These are phyloP conservation scores for Ambrosiella xylebori DNA, from an alignment of 2,329 filamentous ascomycete species.

Conservation along the genomic window DNA sequence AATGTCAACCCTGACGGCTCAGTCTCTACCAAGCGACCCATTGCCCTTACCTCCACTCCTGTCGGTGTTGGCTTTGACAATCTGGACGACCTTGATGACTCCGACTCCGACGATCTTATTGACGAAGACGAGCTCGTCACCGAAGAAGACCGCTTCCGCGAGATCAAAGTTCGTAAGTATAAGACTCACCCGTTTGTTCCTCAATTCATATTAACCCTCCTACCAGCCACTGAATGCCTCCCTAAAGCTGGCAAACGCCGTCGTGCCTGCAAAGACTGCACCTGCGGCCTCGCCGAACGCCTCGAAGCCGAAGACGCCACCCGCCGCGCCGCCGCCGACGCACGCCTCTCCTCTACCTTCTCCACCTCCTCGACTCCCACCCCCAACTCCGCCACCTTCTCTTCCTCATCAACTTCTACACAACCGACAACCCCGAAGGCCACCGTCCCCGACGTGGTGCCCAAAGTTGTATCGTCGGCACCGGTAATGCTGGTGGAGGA, in stretches of 20 bases:
- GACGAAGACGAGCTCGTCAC: slow-evolving; percentile 79
- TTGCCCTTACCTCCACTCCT: slow-evolving; percentile 21
- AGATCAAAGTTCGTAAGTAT: slow-evolving; percentile 62
- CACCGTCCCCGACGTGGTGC: background rate
- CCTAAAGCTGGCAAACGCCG: slow-evolving; percentile 78
- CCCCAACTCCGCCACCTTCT: background rate
- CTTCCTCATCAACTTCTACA: too few species aligned
- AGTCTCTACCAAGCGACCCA: slow-evolving; percentile 15
- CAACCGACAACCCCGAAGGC: background rate
- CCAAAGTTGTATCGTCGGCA: background rate
- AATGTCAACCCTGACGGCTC: background rate
- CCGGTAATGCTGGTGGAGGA: slow-evolving; percentile 47
- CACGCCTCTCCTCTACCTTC: slow-evolving; percentile 36
- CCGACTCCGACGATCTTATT: slow-evolving; percentile 67
- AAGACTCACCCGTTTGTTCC: background rate
- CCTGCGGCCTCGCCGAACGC: slow-evolving; percentile 74
- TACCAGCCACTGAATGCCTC: slow-evolving; percentile 59
- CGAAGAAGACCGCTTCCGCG: slow-evolving; percentile 64
- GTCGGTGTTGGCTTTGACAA: slow-evolving; percentile 51
- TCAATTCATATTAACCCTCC: background rate
- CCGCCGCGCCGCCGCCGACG: slow-evolving; percentile 46
- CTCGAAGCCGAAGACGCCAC: slow-evolving; percentile 70
- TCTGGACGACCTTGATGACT: slow-evolving; percentile 38
- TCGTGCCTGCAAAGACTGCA: slow-evolving; percentile 94
- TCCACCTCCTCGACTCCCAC: slow-evolving; percentile 19